Base-by-base conservation (phyloP, 2,329 filamentous ascomycete species). In the Fusarium sp. region DNA sequence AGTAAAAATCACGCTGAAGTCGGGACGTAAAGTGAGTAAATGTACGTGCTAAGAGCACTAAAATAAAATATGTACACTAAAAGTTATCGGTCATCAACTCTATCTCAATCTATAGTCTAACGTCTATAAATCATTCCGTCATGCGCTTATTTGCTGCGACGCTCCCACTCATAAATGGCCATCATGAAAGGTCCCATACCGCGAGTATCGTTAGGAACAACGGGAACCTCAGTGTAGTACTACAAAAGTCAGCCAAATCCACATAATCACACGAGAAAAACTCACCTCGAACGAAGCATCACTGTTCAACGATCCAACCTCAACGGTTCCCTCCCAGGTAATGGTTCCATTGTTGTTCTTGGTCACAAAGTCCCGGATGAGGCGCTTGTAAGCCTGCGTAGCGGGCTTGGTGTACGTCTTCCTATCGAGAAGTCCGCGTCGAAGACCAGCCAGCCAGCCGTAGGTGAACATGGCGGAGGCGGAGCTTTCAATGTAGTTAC, bases 401-500 rank as follows among this genome's bases (percentile, higher is more conserved):
- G 81, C 80, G 0, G 73, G 68, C 12, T 60, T 39, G 35, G 45
- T 3, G 36, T 78, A 81, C 6, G 69, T 70, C 14, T 55, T 42
- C 57, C 75, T 45, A 5, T 77, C 71, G 12, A 82, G 49, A n/a
- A 79, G 69, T 2, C 80, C 80, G 6, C 73, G 70, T n/a, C 77
- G 75, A 0, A 82, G 36, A 9, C 79, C 88, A 71, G 84, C 86
- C 18, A 90, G 77, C 68, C 89, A 79, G 1, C 87, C 85, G 62
- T 87, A 89, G 1, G 84, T 82, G 73, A 90, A 90, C 86, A 91
- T 89, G 7, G 88, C 88, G 5, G 87, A 87, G 13, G 85, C 89
- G 38, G 88, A 89, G 39, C 87, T 88, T 81, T 91, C 88, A 54
- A 91, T 86, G 78, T 89, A 91, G 79, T 92, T 91, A 6, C 88